A percentile compares a stretch with the other conserved stretches of the same genome.
phyloP scores from a whole-genome alignment of 2,329 filamentous ascomycete genomes.

The Colletotrichum incanum region DNA sequence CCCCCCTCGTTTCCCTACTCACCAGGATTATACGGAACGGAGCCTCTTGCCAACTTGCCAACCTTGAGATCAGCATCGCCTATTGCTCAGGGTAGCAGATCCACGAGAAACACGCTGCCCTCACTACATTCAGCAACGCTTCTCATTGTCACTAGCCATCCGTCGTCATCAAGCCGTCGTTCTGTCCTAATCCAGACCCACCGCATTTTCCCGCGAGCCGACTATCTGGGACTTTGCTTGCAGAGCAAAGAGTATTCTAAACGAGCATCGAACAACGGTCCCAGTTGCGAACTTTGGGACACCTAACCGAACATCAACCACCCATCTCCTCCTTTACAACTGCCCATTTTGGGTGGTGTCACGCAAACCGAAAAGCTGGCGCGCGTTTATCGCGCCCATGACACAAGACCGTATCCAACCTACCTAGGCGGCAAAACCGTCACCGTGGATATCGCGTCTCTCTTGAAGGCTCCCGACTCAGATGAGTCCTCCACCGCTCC shows the following conservation, averaged over 20 bases:
- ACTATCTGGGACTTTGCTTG: conserved; percentile 21
- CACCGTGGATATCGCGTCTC: conserved; percentile 95
- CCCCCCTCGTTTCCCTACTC: conserved; percentile 49
- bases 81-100: conserved; percentile 11
- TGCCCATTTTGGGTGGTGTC: conserved; percentile 32
- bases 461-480: conserved; percentile 84
- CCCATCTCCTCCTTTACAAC: conserved; percentile 23
- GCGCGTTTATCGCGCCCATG: conserved; percentile 50
- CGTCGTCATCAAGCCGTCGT: conserved; percentile 3
- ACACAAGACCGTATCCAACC: conserved; percentile 47
- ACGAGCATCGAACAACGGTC: conserved; percentile 30
- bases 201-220: conserved; percentile 10
- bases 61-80: conserved; percentile 10
- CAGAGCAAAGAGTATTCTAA: conserved; percentile 4
- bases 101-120: conserved; percentile 18
- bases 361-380: conserved; percentile 42
- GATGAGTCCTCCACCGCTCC: conserved; percentile 75
- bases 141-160: conserved; percentile 4
- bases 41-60: conserved; percentile 14
- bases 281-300: conserved; percentile 20
- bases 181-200: not conserved
- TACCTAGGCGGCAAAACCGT: conserved; percentile 63
- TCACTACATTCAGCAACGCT: conserved; percentile 5
- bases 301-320: conserved; percentile 29
- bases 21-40: conserved; percentile 35